Percentiles rank a stretch among this genome's conserved stretches.
These are phyloP conservation scores for Prorocentrum cordatum DNA, from an alignment of 169 alveolate species.

Conservation along the genomic window DNA sequence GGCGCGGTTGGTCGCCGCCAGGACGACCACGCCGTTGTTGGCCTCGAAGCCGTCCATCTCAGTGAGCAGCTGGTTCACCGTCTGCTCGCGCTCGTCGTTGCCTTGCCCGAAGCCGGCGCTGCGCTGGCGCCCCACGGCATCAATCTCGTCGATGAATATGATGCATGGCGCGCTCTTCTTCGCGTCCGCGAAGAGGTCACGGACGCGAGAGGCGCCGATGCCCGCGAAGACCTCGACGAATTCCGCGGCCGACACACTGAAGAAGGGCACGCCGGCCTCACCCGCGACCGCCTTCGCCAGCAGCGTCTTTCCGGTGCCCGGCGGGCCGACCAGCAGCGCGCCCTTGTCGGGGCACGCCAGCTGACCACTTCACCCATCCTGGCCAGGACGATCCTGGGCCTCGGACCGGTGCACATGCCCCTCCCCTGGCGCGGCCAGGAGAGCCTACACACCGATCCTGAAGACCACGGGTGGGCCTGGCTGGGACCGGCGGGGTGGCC, in stretches of 20 bases:
- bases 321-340: constrained; percentile 98
- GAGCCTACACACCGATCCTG: too few relatives aligned
- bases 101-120: constrained; percentile 82
- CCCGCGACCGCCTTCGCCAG: constrained; percentile 67
- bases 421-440: too few relatives aligned
- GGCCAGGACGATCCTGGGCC: too few relatives aligned
- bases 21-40: constrained; percentile 89
- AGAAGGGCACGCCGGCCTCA: constrained; percentile 63
- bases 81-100: constrained; percentile 95
- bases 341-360: too few relatives aligned
- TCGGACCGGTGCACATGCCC: too few relatives aligned
- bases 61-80: constrained; percentile 93
- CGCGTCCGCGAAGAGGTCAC: constrained; percentile 74
- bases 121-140: constrained; percentile 96
- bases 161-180: constrained; percentile 84
- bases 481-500: too few relatives aligned
- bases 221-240: constrained; percentile 98
- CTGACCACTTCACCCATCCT: too few relatives aligned
- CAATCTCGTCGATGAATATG: constrained; percentile 99
- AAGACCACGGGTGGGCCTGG: too few relatives aligned
- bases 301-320: constrained; percentile 94
- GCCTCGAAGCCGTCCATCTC: constrained; percentile 98
- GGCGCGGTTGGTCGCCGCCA: constrained; percentile 95
- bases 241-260: constrained; percentile 89
- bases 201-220: constrained; percentile 95